Percentiles rank a stretch among this genome's conserved stretches.
These are phyloP conservation scores for Babesia caballi DNA, from an alignment of 169 alveolate genomes.

Conservation along the genomic window DNA sequence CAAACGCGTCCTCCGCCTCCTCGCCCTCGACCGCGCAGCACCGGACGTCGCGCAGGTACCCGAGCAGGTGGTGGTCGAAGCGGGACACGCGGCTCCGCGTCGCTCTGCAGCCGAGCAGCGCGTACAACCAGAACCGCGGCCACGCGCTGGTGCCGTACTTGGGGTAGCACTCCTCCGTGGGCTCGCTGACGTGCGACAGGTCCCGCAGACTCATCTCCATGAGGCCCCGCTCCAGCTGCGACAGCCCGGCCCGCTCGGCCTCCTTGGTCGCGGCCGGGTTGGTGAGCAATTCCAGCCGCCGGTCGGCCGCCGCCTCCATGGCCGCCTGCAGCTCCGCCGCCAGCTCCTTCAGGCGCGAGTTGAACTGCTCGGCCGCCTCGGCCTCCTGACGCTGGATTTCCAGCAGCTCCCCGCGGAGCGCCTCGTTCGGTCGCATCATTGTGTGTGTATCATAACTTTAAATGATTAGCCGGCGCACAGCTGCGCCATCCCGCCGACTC, in stretches of 20 bases:
- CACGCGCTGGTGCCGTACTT: constrained; percentile 47
- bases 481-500: neutral
- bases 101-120: constrained; percentile 47
- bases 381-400: constrained; percentile 16
- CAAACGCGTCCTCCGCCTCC: constrained; percentile 40
- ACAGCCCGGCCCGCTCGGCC: neutral
- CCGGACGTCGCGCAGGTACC: constrained; percentile 47
- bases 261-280: neutral
- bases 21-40: constrained; percentile 12
- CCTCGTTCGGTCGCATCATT: neutral
- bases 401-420: neutral
- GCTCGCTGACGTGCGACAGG: neutral
- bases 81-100: constrained; percentile 30
- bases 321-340: neutral
- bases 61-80: constrained; percentile 33
- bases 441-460: neutral
- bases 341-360: neutral
- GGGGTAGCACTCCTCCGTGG: constrained; percentile 14
- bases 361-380: constrained; percentile 3
- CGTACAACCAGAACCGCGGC: constrained; percentile 66
- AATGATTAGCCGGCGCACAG: neutral
- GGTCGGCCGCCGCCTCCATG: constrained; percentile 7
- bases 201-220: constrained; percentile 8
- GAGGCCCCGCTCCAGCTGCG: constrained; percentile 4
- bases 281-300: neutral